phyloP scores from a whole-genome alignment of 2,329 filamentous ascomycete genomes.

The Pseudogymnoascus sp. region DNA sequence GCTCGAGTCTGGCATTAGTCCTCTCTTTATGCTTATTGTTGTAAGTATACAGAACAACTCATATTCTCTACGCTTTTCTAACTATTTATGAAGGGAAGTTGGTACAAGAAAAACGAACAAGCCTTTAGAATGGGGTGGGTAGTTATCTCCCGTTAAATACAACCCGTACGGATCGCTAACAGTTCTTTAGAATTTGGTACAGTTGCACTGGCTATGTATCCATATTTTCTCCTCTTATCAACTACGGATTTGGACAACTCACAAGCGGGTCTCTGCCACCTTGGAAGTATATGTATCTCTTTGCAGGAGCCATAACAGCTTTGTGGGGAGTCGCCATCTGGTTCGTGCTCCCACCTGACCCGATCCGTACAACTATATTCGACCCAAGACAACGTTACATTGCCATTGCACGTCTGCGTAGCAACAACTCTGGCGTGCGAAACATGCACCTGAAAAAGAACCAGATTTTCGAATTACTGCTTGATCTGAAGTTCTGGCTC shows the following conservation, averaged over 20 bases:
- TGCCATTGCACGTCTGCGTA: constrained; percentile 17
- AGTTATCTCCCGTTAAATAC: constrained; percentile 48
- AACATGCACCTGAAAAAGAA: constrained; percentile 15
- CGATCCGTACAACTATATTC: constrained; percentile 29
- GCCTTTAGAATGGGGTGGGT: constrained; percentile 43
- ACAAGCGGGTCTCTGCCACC: constrained; percentile 29
- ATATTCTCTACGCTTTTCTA: background rate
- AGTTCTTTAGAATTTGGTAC: background rate
- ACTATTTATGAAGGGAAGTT: constrained; percentile 21
- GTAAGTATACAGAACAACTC: constrained; percentile 16
- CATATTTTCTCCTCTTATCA: constrained; percentile 40
- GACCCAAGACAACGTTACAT: constrained; percentile 13
- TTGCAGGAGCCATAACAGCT: constrained; percentile 34
- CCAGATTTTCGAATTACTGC: constrained; percentile 16
- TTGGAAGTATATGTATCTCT: constrained; percentile 38
- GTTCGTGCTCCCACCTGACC: constrained; percentile 35
- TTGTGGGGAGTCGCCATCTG: constrained; percentile 35
- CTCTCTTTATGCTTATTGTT: constrained; percentile 49
- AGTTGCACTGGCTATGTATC: constrained; percentile 31
- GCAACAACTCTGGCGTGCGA: constrained; percentile 18
- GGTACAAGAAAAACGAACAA: constrained; percentile 37
- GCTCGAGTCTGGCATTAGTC: constrained; percentile 48
- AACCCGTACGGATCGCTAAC: background rate
- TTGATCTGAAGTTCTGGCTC: constrained; percentile 16
- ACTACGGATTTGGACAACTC: constrained; percentile 42